phyloP scores from a whole-genome alignment of 208 protist genomes.

The Paratrypanosoma confusum region DNA sequence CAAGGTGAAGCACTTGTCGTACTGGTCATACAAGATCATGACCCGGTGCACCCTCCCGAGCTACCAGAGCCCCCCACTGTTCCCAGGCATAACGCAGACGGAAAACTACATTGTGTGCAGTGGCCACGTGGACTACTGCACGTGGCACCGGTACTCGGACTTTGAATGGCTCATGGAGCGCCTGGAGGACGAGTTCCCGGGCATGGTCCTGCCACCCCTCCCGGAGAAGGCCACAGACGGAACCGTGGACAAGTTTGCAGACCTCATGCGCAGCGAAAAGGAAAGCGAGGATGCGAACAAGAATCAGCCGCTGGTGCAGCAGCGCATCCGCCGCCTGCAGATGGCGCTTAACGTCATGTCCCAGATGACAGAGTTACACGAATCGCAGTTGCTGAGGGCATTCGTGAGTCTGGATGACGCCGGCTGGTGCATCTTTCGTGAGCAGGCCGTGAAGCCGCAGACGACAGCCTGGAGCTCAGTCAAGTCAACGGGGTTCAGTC shows the following conservation, averaged over 20 bases:
- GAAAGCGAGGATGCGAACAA: constrained; percentile 1
- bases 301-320: constrained; percentile 9
- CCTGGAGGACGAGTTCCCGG: constrained; percentile 16
- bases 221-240: constrained; percentile 19
- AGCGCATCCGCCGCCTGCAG: constrained; percentile 16
- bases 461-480: too few relatives aligned
- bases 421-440: constrained; percentile 9
- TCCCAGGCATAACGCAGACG: neutral
- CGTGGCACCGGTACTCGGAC: constrained; percentile 28
- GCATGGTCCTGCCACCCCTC: constrained; percentile 21
- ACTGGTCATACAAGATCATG: constrained; percentile 24
- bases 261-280: constrained; percentile 4
- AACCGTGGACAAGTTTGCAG: constrained; percentile 21
- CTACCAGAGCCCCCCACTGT: constrained; percentile 13
- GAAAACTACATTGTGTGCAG: constrained; percentile 13
- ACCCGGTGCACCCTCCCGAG: constrained; percentile 14
- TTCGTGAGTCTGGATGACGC: constrained; percentile 19
- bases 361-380: constrained; percentile 13
- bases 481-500: constrained; percentile 1
- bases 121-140: constrained; percentile 21
- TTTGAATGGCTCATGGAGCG: constrained; percentile 19
- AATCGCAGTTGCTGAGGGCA: constrained; percentile 10
- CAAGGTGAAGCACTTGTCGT: constrained; percentile 16
- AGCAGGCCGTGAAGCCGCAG: neutral
- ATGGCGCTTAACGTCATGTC: constrained; percentile 15